Conservation (phyloP, 2,329 filamentous ascomycete species). For the Fusarium tjaetaba region DNA sequence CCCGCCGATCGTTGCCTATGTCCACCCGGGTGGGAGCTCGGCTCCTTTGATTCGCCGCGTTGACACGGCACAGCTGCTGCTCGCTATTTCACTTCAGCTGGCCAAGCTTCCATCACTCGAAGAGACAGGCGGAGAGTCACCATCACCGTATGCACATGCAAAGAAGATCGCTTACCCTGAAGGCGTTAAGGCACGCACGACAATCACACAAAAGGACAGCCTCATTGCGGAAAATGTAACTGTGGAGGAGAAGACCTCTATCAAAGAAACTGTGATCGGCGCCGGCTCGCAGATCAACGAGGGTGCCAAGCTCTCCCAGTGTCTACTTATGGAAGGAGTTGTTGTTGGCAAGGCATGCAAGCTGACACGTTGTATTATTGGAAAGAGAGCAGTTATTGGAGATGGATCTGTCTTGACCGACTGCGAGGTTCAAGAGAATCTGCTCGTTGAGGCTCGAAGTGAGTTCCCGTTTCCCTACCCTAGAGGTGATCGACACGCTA, state of each 20-base stretch:
- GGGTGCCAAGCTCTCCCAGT: constrained; percentile 87
- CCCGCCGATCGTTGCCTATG: constrained; percentile 82
- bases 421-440: constrained; percentile 91
- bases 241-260: constrained; percentile 87
- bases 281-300: constrained; percentile 86
- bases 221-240: constrained; percentile 89
- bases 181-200: constrained; percentile 81
- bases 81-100: constrained; percentile 83
- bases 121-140: constrained; percentile 64
- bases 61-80: constrained; percentile 84
- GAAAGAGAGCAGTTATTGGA: constrained; percentile 83
- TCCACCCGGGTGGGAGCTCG: constrained; percentile 69
- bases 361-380: constrained; percentile 87
- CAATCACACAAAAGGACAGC: constrained; percentile 83
- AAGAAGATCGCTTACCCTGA: constrained; percentile 86
- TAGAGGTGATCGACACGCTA: constrained; percentile 7
- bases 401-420: constrained; percentile 83
- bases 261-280: constrained; percentile 92
- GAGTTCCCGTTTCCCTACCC: constrained; percentile 51
- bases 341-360: constrained; percentile 85
- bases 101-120: constrained; percentile 83
- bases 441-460: constrained; percentile 83
- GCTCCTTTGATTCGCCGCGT: constrained; percentile 83
- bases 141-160: constrained; percentile 80
- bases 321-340: constrained; percentile 91